Conservation (phyloP, 129 eudicot genomes). For the Pittosporum tobira region DNA sequence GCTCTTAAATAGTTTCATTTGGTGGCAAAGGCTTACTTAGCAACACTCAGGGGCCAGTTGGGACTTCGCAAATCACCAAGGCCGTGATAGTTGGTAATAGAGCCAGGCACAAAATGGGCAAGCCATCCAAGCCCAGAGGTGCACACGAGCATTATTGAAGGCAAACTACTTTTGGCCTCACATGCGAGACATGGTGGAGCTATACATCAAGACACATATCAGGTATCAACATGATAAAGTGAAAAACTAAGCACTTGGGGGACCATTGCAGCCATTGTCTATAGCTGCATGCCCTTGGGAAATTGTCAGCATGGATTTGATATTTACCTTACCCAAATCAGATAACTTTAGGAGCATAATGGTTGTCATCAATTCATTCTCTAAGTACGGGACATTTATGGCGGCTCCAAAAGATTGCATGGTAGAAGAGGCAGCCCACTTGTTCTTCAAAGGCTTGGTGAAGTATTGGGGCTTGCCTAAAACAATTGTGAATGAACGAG, state of each 20-base stretch:
- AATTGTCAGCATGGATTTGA: not conserved
- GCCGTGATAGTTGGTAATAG: too few species aligned
- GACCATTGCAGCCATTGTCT: not conserved
- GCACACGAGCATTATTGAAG: not conserved
- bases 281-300: not conserved
- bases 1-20: too few species aligned
- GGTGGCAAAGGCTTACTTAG: too few species aligned
- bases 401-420: not conserved
- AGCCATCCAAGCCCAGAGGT: not conserved
- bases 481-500: not conserved
- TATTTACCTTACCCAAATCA: not conserved
- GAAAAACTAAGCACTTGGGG: too few species aligned
- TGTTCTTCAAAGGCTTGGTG: not conserved
- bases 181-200: not conserved
- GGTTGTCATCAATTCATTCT: not conserved
- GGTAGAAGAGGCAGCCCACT: not conserved
- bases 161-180: not conserved
- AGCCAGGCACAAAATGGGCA: not conserved
- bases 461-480: constrained; percentile 1
- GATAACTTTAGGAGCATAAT: not conserved
- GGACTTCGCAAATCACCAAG: too few species aligned
- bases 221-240: not conserved
- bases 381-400: not conserved
- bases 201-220: not conserved
- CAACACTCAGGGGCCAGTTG: too few species aligned